Conservation (phyloP, 208 protist species). For the Crithidia expoeki region DNA sequence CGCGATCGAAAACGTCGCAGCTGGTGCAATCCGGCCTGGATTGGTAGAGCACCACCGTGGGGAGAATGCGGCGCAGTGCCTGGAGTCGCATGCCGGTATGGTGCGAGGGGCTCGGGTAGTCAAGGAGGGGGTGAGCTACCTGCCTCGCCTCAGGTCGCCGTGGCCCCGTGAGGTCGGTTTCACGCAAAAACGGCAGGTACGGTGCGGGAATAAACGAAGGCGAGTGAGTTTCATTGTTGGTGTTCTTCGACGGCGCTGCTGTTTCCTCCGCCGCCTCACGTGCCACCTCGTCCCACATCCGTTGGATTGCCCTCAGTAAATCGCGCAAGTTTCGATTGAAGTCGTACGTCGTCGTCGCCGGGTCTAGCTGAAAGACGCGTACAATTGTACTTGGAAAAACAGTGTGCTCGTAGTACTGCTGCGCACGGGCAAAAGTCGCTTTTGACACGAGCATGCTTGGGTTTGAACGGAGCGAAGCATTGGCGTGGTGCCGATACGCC, state of each 20-base stretch:
- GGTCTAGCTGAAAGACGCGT: slow-evolving; percentile 33
- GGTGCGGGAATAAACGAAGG: neutral
- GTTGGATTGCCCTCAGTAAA: slow-evolving; percentile 31
- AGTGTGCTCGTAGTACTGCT: slow-evolving; percentile 27
- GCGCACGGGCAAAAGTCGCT: slow-evolving; percentile 27
- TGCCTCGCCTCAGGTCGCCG: neutral
- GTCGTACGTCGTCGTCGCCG: neutral
- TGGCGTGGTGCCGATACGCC: slow-evolving; percentile 30
- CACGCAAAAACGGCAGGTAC: slow-evolving; percentile 5
- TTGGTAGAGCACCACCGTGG: slow-evolving; percentile 49
- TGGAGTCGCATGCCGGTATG: slow-evolving; percentile 21
- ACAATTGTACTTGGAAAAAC: slow-evolving; percentile 38
- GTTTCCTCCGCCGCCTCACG: slow-evolving; percentile 2
- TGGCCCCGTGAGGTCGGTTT: slow-evolving; percentile 11
- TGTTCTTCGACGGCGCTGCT: no score
- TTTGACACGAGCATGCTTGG: slow-evolving; percentile 41
- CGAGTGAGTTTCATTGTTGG: neutral
- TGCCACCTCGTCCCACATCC: slow-evolving; percentile 41
- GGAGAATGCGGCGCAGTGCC: slow-evolving; percentile 35
- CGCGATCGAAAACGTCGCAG: slow-evolving; percentile 41
- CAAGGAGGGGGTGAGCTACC: neutral
- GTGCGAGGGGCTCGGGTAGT: slow-evolving; percentile 1
- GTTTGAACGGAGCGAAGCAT: slow-evolving; percentile 23
- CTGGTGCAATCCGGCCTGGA: slow-evolving; percentile 37
- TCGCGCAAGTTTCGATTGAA: slow-evolving; percentile 19